Evolutionary conservation across 306 rosid species (phyloP).

Genomic region (Trifolium subterraneum): DNA sequence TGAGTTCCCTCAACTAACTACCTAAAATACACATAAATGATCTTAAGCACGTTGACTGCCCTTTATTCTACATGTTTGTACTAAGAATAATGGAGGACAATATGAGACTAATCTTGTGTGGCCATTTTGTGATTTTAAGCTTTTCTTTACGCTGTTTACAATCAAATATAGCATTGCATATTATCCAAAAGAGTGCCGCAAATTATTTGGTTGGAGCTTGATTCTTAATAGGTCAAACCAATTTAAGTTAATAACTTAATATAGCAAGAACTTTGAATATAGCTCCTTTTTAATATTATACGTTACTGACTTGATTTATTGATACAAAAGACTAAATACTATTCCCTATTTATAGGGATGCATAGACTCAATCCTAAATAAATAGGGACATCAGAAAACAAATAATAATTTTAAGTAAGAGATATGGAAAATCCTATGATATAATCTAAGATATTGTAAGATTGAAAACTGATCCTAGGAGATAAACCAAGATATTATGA

Average conservation of each 20-base stretch:
- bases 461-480: too few relatives aligned
- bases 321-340: too few relatives aligned
- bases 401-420: too few relatives aligned
- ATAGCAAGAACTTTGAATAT: too few relatives aligned
- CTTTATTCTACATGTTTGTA: background rate
- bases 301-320: background rate
- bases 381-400: too few relatives aligned
- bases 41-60: background rate
- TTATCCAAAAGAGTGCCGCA: background rate
- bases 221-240: background rate
- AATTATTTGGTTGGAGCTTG: background rate
- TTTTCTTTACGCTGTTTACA: background rate
- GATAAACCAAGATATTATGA: background rate
- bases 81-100: background rate
- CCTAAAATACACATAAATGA: background rate
- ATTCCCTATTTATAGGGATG: too few relatives aligned
- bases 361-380: too few relatives aligned
- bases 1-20: background rate
- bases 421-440: too few relatives aligned
- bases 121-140: background rate
- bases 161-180: background rate
- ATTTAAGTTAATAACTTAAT: background rate
- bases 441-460: background rate
- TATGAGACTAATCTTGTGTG: background rate
- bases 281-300: too few relatives aligned